Percentiles rank a stretch among this genome's conserved stretches.
Conservation (phyloP, 257 asterid species). For the Solanum clarkiae region DNA sequence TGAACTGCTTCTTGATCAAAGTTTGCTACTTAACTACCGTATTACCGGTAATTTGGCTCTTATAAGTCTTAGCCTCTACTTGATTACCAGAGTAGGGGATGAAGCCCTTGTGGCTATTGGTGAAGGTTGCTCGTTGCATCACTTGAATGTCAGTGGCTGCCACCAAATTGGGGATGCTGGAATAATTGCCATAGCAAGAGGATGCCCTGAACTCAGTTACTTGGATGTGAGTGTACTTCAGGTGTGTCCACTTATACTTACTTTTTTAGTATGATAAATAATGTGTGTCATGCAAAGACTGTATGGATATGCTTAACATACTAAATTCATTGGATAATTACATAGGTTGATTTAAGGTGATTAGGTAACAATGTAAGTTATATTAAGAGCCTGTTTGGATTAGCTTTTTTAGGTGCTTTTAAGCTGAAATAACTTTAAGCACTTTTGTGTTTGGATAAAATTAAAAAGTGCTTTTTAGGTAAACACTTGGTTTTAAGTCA, state of each 20-base stretch:
- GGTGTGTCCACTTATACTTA: constrained; percentile 30
- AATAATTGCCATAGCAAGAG: constrained; percentile 70
- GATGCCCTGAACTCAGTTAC: constrained; percentile 66
- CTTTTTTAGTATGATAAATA: neutral
- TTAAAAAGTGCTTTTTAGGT: no score
- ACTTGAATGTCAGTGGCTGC: constrained; percentile 85
- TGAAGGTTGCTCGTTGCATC: constrained; percentile 63
- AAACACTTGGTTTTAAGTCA: no score
- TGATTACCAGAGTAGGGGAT: constrained; percentile 58
- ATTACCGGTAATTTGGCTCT: neutral
- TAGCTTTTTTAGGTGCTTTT: no score
- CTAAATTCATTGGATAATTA: neutral
- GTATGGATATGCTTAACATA: neutral
- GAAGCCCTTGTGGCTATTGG: constrained; percentile 71
- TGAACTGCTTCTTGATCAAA: neutral
- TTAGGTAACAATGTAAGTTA: neutral
- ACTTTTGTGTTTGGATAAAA: no score
- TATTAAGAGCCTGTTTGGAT: neutral
- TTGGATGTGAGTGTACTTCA: constrained; percentile 84
- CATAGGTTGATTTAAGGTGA: neutral
- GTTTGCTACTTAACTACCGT: neutral
- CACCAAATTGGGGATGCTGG: constrained; percentile 79
- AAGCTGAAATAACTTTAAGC: no score
- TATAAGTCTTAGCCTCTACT: neutral
- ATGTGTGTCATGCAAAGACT: neutral